Evolutionary conservation across 108 stramenopile species (phyloP).

Genomic region (Skeletonema costatum): DNA sequence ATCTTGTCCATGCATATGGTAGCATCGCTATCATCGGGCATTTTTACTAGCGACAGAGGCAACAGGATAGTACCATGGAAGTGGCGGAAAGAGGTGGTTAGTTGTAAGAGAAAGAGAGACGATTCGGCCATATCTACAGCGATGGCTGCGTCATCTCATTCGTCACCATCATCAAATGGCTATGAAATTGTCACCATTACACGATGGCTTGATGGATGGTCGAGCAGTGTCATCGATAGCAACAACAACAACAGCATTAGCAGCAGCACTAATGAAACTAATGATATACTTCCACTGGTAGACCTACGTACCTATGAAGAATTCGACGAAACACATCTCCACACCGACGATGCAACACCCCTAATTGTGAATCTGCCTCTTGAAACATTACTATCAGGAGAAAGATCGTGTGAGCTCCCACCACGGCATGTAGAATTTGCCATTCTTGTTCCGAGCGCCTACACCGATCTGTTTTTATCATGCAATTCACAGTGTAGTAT

Average conservation of each 20-base stretch:
- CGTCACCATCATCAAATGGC: neutral
- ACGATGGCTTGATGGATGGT: slow-evolving; percentile 8
- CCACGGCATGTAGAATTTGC: slow-evolving; percentile 59
- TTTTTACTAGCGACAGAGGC: too few relatives aligned
- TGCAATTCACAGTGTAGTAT: slow-evolving; percentile 2
- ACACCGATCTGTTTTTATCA: slow-evolving; percentile 3
- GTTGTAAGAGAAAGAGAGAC: too few relatives aligned
- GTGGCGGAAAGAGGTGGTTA: too few relatives aligned
- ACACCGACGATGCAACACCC: neutral
- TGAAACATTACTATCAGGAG: slow-evolving; percentile 27
- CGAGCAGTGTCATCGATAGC: neutral
- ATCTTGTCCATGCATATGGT: too few relatives aligned
- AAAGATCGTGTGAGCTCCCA: slow-evolving; percentile 63
- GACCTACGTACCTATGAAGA: slow-evolving; percentile 31
- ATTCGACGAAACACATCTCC: slow-evolving; percentile 17
- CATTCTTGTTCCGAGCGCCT: slow-evolving; percentile 37
- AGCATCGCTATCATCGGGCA: too few relatives aligned
- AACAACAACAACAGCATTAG: neutral
- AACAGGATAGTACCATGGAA: too few relatives aligned
- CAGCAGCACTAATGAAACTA: neutral
- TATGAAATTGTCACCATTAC: slow-evolving; percentile 1
- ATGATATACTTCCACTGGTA: slow-evolving; percentile 27
- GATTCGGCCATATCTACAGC: too few relatives aligned
- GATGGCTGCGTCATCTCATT: neutral
- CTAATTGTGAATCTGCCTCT: slow-evolving; percentile 43